Evolutionary conservation across 2,329 filamentous ascomycete species (phyloP), one percentile per base, ranked within the genome.

Genomic region (Salinomyces thailandicus): DNA sequence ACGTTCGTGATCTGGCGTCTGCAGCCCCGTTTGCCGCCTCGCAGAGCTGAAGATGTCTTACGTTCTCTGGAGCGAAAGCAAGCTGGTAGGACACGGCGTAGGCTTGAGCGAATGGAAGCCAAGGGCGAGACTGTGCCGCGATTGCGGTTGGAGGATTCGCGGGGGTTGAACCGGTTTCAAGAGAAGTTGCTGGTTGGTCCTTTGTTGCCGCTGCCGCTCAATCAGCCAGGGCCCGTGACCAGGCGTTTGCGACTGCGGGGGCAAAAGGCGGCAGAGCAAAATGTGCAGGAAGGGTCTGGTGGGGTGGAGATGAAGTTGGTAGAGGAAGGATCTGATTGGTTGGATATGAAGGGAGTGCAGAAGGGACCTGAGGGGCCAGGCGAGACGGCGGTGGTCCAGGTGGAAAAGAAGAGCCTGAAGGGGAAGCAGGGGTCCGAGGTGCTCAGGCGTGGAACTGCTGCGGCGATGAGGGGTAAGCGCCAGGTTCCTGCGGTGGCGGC

Each of bases 1-100:
- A 12, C 5, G 12, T 13, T 5, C 17, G 35, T 37, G 17, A 26
- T 37, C 29, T 37, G 20, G 16, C 28, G 17, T 18, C 11, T 37
- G 11, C n/a, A 7, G 9, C 35, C 35, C 8, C 17, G 35, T 6
- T 17, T 16, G 12, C 13, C 7, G 2, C 29, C 13, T 8, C 12
- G 14, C n/a, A 24, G 8, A 8, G n/a, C 29, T 6, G 6, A n/a
- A 17, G 12, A 15, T 5, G 5, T 37, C 6, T 18, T 37, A 9
- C 16, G 13, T n/a, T n/a, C 15, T 9, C 27, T 24, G 7, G 14
- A 8, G 11, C 11, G 14, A n/a, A 16, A 12, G 14, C 27, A 30
- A 14, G 14, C 11, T 8, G 8, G 8, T 15, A 9, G 14, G 11
- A 14, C 14, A 15, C 11, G 11, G 8, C 11, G 14, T 9, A 9